phyloP scores from a whole-genome alignment of 1,139 yeast genomes.

The Yamadazyma dendronema region DNA sequence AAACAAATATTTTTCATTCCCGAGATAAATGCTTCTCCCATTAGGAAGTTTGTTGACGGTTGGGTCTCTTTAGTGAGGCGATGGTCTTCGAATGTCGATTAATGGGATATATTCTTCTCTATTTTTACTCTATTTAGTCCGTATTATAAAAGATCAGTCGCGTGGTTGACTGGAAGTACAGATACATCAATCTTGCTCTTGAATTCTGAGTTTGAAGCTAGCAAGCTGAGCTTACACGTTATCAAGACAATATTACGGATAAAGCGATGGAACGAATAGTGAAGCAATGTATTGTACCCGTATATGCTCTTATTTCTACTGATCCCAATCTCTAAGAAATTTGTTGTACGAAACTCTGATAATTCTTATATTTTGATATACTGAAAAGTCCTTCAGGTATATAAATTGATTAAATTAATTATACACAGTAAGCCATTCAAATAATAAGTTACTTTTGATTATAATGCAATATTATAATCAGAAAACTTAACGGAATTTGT shows the following conservation, averaged over 20 bases:
- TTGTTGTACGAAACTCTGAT: background rate
- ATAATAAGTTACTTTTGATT: slow-evolving; percentile 11
- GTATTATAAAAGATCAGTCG: too few relatives aligned
- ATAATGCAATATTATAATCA: slow-evolving; percentile 11
- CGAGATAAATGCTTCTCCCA: slow-evolving; percentile 48
- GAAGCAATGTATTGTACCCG: too few relatives aligned
- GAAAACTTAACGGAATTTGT: slow-evolving; percentile 86
- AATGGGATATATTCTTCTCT: slow-evolving; percentile 48
- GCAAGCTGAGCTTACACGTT: too few relatives aligned
- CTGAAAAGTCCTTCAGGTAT: slow-evolving; percentile 3
- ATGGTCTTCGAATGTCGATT: slow-evolving; percentile 62
- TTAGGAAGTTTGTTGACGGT: slow-evolving; percentile 61
- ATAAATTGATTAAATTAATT: slow-evolving; percentile 19
- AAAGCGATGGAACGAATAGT: too few relatives aligned
- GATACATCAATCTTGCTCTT: too few relatives aligned
- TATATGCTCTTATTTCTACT: too few relatives aligned
- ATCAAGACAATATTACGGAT: too few relatives aligned
- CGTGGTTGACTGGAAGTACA: background rate
- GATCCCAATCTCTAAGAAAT: too few relatives aligned
- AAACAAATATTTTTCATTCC: slow-evolving; percentile 32
- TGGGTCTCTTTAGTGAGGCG: slow-evolving; percentile 49
- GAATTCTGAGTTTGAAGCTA: too few relatives aligned
- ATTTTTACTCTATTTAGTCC: too few relatives aligned
- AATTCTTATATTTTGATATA: slow-evolving; percentile 1
- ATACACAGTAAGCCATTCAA: slow-evolving; percentile 21